Percentiles rank a stretch among this genome's conserved stretches.
Conservation (phyloP, 495 filamentous ascomycete genomes). For the Chaetomium cochliodes region DNA sequence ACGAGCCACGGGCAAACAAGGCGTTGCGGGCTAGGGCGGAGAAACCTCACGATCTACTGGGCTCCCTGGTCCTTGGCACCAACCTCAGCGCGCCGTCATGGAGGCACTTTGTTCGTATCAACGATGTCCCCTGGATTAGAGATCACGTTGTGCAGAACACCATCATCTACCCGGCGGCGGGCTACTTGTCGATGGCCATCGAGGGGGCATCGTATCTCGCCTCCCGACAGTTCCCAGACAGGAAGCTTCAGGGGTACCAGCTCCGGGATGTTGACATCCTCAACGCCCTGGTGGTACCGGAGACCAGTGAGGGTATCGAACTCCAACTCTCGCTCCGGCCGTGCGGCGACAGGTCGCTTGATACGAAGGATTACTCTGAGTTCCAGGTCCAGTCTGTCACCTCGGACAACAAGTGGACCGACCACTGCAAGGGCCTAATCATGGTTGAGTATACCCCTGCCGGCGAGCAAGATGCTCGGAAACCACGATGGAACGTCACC, state of each 20-base stretch:
- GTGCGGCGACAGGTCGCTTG: slow-evolving; percentile 39
- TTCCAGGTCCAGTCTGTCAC: slow-evolving; percentile 46
- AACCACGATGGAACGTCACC: neutral
- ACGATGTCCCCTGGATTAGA: slow-evolving; percentile 49
- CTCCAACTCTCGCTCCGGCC: slow-evolving; percentile 44
- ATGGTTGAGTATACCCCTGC: slow-evolving; percentile 25
- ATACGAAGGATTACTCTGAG: slow-evolving; percentile 40
- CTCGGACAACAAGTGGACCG: slow-evolving; percentile 43
- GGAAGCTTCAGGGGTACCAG: slow-evolving; percentile 28
- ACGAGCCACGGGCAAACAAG: slow-evolving; percentile 43
- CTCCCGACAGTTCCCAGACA: neutral
- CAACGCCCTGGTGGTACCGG: slow-evolving; percentile 44
- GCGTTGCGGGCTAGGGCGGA: slow-evolving; percentile 40
- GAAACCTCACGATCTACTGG: slow-evolving; percentile 51
- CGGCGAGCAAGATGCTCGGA: slow-evolving; percentile 13
- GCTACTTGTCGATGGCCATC: slow-evolving; percentile 51
- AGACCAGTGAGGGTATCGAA: slow-evolving; percentile 40
- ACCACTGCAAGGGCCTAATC: slow-evolving; percentile 39
- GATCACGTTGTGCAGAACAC: slow-evolving; percentile 46
- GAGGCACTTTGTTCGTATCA: slow-evolving; percentile 40
- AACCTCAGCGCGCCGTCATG: slow-evolving; percentile 43
- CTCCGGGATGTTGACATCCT: slow-evolving; percentile 46
- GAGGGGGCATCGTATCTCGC: slow-evolving; percentile 42
- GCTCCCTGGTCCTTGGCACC: slow-evolving; percentile 33
- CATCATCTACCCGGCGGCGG: slow-evolving; percentile 55